Percentiles rank a stretch among this genome's conserved stretches.
phyloP scores from a whole-genome alignment of 2,329 filamentous ascomycete species.

The Paraconiothyrium brasiliense region DNA sequence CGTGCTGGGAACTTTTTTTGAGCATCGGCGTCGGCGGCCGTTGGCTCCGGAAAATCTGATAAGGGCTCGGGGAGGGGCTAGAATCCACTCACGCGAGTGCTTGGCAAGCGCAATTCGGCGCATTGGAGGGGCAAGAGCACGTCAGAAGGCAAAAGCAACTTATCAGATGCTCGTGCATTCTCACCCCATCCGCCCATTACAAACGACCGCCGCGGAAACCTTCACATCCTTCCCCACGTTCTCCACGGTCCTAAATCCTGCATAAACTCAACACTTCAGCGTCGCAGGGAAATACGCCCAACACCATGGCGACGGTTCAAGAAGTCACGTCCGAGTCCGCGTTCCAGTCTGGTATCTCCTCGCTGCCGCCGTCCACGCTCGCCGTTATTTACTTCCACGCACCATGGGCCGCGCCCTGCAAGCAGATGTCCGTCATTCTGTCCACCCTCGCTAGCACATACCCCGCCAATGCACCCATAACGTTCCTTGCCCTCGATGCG shows the following conservation, averaged over 20 bases:
- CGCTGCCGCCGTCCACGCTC: slow-evolving; percentile 75
- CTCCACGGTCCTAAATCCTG: not conserved
- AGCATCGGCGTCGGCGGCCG: slow-evolving; percentile 23
- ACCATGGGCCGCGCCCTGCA: slow-evolving; percentile 94
- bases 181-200: slow-evolving; percentile 12
- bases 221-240: not conserved
- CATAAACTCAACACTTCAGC: not conserved
- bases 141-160: slow-evolving; percentile 32
- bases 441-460: slow-evolving; percentile 87
- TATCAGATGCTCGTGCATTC: slow-evolving; percentile 31
- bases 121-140: slow-evolving; percentile 31
- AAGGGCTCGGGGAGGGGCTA: slow-evolving; percentile 6
- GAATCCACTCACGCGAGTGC: not conserved
- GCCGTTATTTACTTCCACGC: slow-evolving; percentile 94
- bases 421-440: slow-evolving; percentile 90
- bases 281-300: not conserved
- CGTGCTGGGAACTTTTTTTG: slow-evolving; percentile 27
- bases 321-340: slow-evolving; percentile 78
- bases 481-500: slow-evolving; percentile 91
- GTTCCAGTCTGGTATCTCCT: slow-evolving; percentile 75
- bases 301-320: slow-evolving; percentile 65
- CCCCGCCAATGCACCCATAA: slow-evolving; percentile 73
- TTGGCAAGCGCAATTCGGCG: slow-evolving; percentile 11
- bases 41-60: slow-evolving; percentile 27
- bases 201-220: slow-evolving; percentile 7